Evolutionary conservation across 305 asterid species (phyloP).

Genomic region (Andrographis paniculata): DNA sequence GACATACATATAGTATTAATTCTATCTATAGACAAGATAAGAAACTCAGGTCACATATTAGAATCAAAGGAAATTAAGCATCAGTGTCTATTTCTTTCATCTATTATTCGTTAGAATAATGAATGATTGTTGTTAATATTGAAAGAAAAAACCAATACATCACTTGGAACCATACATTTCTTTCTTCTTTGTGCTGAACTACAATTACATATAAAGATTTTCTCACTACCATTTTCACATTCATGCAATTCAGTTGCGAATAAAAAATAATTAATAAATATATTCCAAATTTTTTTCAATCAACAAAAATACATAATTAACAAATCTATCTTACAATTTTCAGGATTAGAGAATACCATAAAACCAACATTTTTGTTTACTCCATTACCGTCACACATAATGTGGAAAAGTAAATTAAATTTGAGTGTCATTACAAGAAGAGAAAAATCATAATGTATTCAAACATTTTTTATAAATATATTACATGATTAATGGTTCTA

Average conservation of each 20-base stretch:
- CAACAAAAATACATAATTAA: too few relatives aligned
- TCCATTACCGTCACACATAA: conserved; percentile 62
- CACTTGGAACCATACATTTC: conserved; percentile 71
- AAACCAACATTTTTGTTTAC: conserved; percentile 72
- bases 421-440: too few relatives aligned
- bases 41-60: too few relatives aligned
- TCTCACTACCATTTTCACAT: conserved; percentile 64
- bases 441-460: too few relatives aligned
- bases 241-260: conserved; percentile 55
- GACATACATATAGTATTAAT: too few relatives aligned
- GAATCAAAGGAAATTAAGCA: too few relatives aligned
- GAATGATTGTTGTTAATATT: not conserved
- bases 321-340: conserved; percentile 46
- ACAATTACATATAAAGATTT: conserved; percentile 67
- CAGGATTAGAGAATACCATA: conserved; percentile 66
- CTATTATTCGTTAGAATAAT: too few relatives aligned
- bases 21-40: too few relatives aligned
- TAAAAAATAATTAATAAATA: not conserved
- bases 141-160: too few relatives aligned
- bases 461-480: conserved; percentile 26
- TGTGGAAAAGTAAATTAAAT: conserved; percentile 19
- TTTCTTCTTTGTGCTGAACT: conserved; percentile 72
- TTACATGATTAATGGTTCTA: conserved; percentile 65
- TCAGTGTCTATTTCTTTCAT: too few relatives aligned
- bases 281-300: too few relatives aligned